Base-by-base conservation (phyloP, 225 moss, liverwort and hornwort genomes). In the Rhytidiadelphus loreus region DNA sequence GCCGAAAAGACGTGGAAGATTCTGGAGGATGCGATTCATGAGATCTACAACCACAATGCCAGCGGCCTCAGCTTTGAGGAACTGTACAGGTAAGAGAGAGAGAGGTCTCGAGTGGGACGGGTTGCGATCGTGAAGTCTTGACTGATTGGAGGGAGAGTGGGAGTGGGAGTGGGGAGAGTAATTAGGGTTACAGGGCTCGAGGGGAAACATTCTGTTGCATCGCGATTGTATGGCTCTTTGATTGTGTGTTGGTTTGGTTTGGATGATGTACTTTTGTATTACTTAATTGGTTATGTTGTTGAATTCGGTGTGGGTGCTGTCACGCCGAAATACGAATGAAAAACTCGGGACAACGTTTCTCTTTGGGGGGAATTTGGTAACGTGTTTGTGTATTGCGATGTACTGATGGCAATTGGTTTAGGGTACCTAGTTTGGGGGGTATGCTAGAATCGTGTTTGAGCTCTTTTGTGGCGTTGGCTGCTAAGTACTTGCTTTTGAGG, bases 1-100 rank as follows among this genome's bases (percentile, higher is more conserved):
- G 94, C 94, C 80, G 94, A 94, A 86, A 94, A 94, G 90, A 94
- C 94, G 80, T 94, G 94, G 94, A 94, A 93, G 93, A 94, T 94
- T 77, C 91, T 94, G 60, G 94, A 94, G 90, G 94, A 94, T 89
- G 94, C 94, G 43, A 94, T 94, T 89, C 94, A 94, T 82, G 94
- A 94, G 89, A 94, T 94, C 84, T 94, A 94, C 90, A 94, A 94
- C 86, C 94, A 94, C 88, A 94, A 94, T 92, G 94, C 94, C 74
- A 94, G 94, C 90, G 94, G 94, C 62, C 88, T 94, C 50, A 94
- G 94, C 83, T 94, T 94, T 64, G 94, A 94, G 87, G 94, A 94
- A 86, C 91, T 94, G 30, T 94, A 94, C 85, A 94, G 94, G 94
- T 94, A 32, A 46, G 70, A 70, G 81, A 65, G 80, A 64, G 62